phyloP scores from a whole-genome alignment of 805 yeast species.

The Hanseniaspora clermontiae region DNA sequence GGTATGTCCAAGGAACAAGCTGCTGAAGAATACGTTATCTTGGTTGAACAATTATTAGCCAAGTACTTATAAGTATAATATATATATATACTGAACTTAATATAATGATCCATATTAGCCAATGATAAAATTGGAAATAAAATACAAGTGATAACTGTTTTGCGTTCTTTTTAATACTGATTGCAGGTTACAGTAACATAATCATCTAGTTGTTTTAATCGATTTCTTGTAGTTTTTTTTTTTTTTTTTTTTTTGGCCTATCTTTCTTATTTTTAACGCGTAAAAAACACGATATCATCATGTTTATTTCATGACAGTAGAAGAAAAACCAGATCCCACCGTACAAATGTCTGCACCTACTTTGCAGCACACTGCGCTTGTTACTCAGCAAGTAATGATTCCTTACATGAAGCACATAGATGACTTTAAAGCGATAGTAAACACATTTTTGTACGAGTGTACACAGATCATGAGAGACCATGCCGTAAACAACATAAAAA shows the following conservation, averaged over 20 bases:
- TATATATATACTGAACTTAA: not conserved
- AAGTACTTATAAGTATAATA: conserved; percentile 29
- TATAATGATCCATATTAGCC: too few relatives aligned
- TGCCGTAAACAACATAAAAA: not conserved
- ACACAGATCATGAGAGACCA: conserved; percentile 5
- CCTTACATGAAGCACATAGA: conserved; percentile 6
- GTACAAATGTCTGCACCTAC: conserved; percentile 4
- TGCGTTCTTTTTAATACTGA: too few relatives aligned
- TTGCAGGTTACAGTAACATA: too few relatives aligned
- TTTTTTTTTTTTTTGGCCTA: too few relatives aligned
- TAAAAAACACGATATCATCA: too few relatives aligned
- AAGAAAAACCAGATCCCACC: too few relatives aligned
- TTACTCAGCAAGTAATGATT: not conserved
- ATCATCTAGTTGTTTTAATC: too few relatives aligned
- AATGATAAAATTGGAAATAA: too few relatives aligned
- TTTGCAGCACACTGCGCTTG: conserved; percentile 3
- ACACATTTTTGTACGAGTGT: conserved; percentile 5
- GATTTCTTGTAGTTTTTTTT: too few relatives aligned
- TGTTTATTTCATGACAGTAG: too few relatives aligned
- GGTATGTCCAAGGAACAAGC: conserved; percentile 86
- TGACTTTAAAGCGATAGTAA: not conserved
- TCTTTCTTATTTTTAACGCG: too few relatives aligned
- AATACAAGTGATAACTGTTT: too few relatives aligned
- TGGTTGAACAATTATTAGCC: conserved; percentile 51
- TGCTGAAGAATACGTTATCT: conserved; percentile 61